phyloP scores from a whole-genome alignment of 2,329 filamentous ascomycete species.

The Xylaria digitata region DNA sequence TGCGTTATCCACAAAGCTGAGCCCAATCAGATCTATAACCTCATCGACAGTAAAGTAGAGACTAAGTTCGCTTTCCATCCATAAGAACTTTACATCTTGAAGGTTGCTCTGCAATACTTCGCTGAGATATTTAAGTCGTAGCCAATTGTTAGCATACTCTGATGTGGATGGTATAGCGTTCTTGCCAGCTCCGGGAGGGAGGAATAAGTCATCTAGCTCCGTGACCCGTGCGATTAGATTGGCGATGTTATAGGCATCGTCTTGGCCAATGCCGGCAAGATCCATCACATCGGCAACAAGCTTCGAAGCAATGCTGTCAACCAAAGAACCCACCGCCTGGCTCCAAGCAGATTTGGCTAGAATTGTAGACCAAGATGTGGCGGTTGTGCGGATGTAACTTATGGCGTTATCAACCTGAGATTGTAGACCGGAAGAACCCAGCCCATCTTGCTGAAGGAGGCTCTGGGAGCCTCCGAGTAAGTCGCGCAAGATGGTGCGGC shows the following conservation, averaged over 20 bases:
- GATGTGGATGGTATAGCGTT: conserved; percentile 65
- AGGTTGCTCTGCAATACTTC: conserved; percentile 75
- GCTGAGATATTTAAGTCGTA: conserved; percentile 72
- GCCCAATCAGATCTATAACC: conserved; percentile 70
- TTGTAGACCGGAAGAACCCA: conserved; percentile 55
- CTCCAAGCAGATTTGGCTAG: conserved; percentile 71
- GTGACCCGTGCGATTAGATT: conserved; percentile 68
- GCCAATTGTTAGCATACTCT: conserved; percentile 71
- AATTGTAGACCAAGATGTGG: conserved; percentile 67
- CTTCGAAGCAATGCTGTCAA: conserved; percentile 69
- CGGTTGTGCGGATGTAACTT: conserved; percentile 64
- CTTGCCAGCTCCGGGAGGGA: conserved; percentile 52
- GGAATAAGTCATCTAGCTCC: conserved; percentile 69
- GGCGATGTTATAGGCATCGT: conserved; percentile 72
- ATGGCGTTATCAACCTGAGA: conserved; percentile 63
- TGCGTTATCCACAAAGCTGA: conserved; percentile 73
- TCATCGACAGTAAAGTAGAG: conserved; percentile 71
- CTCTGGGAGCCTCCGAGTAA: conserved; percentile 70
- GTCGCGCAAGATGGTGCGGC: conserved; percentile 71
- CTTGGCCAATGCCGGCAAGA: conserved; percentile 69
- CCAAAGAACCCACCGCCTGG: conserved; percentile 70
- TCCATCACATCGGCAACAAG: conserved; percentile 72
- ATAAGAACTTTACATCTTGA: conserved; percentile 70
- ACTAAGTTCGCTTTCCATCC: conserved; percentile 74
- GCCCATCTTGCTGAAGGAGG: conserved; percentile 67